phyloP scores from a whole-genome alignment of 495 filamentous ascomycete species.

The Durotheca rogersii region DNA sequence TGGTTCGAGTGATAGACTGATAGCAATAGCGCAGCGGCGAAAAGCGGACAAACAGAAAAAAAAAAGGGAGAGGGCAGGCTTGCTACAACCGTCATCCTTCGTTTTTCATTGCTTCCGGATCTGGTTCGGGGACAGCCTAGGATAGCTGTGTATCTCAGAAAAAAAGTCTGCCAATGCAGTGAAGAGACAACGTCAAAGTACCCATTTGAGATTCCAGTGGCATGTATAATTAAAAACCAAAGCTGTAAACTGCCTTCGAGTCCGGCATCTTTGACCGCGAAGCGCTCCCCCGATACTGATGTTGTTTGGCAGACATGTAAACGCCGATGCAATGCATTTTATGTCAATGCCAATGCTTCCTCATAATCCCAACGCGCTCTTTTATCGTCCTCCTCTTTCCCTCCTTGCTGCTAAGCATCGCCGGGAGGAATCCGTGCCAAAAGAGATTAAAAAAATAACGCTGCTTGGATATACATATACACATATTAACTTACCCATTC shows the following conservation, averaged over 20 bases:
- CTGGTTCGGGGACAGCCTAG: too few species aligned
- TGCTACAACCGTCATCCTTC: too few species aligned
- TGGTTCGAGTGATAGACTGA: too few species aligned
- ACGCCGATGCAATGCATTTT: conserved; percentile 33
- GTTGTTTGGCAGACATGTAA: conserved; percentile 10
- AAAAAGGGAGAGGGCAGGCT: too few species aligned
- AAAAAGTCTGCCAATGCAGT: not conserved
- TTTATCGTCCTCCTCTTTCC: conserved; percentile 1
- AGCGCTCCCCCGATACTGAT: conserved; percentile 17
- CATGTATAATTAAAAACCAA: conserved; percentile 20
- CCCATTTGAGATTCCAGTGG: conserved; percentile 7
- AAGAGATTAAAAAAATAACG: conserved; percentile 14
- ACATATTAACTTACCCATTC: not conserved
- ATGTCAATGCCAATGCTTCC: conserved; percentile 25
- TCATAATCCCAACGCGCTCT: not conserved
- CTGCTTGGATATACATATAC: conserved; percentile 18
- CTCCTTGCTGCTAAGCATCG: conserved; percentile 6
- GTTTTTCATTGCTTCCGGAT: too few species aligned
- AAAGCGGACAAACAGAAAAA: too few species aligned
- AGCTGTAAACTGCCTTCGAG: conserved; percentile 1
- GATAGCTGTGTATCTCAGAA: too few species aligned
- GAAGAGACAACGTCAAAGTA: too few species aligned
- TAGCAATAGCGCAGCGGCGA: too few species aligned
- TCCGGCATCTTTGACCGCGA: conserved; percentile 2
- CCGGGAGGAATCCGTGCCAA: too few species aligned